A percentile compares a stretch with the other conserved stretches of the same genome.
Conservation (phyloP, 2,329 filamentous ascomycete species). For the Cladosporium halotolerans region DNA sequence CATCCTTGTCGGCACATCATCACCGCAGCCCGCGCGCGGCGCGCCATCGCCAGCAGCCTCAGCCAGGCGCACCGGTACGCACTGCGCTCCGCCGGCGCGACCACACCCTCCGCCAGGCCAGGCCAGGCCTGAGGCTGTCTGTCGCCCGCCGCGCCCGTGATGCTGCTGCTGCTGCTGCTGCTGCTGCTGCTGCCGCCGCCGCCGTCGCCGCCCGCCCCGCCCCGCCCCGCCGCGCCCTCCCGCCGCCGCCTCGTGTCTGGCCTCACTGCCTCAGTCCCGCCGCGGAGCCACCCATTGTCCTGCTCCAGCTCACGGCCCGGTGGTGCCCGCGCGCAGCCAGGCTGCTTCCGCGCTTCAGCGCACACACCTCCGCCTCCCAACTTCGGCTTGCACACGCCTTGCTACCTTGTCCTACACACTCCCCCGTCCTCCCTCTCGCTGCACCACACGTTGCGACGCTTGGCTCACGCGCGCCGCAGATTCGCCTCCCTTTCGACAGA, state of each 20-base stretch:
- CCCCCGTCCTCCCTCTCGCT: background rate
- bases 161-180: too few relatives aligned
- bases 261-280: background rate
- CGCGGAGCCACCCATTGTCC: constrained; percentile 4
- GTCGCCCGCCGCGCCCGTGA: too few relatives aligned
- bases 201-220: background rate
- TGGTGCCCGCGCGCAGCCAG: background rate
- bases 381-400: constrained; percentile 8
- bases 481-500: constrained; percentile 6
- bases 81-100: background rate
- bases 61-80: background rate
- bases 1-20: constrained; percentile 10
- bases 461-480: constrained; percentile 10
- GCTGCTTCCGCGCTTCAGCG: background rate
- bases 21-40: background rate
- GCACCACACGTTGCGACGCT: constrained; percentile 11
- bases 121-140: too few relatives aligned
- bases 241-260: background rate
- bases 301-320: constrained; percentile 5
- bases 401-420: constrained; percentile 6
- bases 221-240: background rate
- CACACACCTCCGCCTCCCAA: background rate
- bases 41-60: background rate
- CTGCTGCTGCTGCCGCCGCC: background rate
- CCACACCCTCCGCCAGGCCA: background rate